Base-by-base conservation (phyloP, 2,329 filamentous ascomycete genomes). In the Penicillium sclerotigenum region DNA sequence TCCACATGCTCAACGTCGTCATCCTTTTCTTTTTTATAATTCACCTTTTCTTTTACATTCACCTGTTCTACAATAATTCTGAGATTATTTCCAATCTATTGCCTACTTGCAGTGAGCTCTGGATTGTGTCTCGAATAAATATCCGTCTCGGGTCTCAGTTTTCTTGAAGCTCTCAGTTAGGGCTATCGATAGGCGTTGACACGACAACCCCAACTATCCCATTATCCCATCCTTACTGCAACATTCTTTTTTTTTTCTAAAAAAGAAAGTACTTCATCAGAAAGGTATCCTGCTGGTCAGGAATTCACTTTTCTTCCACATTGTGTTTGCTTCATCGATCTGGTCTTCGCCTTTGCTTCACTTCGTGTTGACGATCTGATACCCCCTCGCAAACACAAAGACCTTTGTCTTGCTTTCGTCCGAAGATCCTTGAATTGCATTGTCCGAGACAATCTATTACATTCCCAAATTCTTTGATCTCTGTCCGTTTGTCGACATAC, bases 171-270 rank as follows among this genome's bases (percentile, higher is more conserved):
- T 34, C 48, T 57, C 62, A 61, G 62, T 66, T 65, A 66, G 64
- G 64, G 64, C 63, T 66, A 66, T 65, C 64, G 66, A 67, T 67
- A 67, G 54, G 63, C 61, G 68, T 72, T 71, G 68, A 72, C 70
- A 68, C 68, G 69, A 71, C 69, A 71, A 72, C 70, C 66, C 65
- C 61, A 60, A 62, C 65, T 65, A 71, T 71, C 66, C 65, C 68
- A 71, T 71, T 65, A 71, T 71, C 66, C 65, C 68, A 71, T 71
- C 66, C 66, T 69, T 65, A 59, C 62, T 54, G 62, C 63, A 60
- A 60, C 67, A 69, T 71, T 71, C 66, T 61, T 68, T 59, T 59
- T 56, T 56, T 10, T 11, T 33, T 14, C 14, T 3, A 33, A 33
- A 14, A 13, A 33, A 29, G 52, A 31, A 60, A 61, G 55, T 54